phyloP scores from a whole-genome alignment of 805 yeast species.

The Yamadazyma tumulicola region DNA sequence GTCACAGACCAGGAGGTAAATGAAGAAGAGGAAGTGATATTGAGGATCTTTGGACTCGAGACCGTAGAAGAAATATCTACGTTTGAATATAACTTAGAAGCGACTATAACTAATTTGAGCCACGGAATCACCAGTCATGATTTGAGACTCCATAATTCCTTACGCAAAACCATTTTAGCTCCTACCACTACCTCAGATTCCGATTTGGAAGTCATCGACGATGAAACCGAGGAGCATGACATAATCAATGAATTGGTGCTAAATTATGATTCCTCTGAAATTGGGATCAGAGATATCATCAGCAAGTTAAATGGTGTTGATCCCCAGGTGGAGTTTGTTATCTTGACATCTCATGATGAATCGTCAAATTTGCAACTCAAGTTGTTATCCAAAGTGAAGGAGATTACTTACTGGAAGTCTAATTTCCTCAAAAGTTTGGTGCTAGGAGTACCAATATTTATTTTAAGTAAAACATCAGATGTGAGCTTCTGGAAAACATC shows the following conservation, averaged over 20 bases:
- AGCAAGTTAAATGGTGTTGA: slow-evolving; percentile 42
- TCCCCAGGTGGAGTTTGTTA: slow-evolving; percentile 50
- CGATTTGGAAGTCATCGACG: slow-evolving; percentile 3
- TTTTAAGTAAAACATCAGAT: slow-evolving; percentile 47
- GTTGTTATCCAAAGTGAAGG: slow-evolving; percentile 64
- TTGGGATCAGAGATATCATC: slow-evolving; percentile 67
- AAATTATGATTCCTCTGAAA: slow-evolving; percentile 43
- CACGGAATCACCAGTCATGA: slow-evolving; percentile 26
- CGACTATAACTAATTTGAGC: slow-evolving; percentile 26
- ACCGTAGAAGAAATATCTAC: slow-evolving; percentile 23
- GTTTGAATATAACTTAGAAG: slow-evolving; percentile 40
- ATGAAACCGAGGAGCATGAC: slow-evolving; percentile 6
- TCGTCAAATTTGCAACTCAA: slow-evolving; percentile 60
- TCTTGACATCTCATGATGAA: slow-evolving; percentile 50
- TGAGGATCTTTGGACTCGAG: slow-evolving; percentile 33
- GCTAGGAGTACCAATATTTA: slow-evolving; percentile 61
- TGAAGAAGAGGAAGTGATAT: slow-evolving; percentile 25
- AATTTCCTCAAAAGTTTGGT: slow-evolving; percentile 50
- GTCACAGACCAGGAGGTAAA: slow-evolving; percentile 13
- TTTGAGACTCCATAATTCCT: slow-evolving; percentile 16
- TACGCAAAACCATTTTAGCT: background rate
- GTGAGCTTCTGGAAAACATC: slow-evolving; percentile 28
- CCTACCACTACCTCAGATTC: slow-evolving; percentile 5
- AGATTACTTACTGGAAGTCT: slow-evolving; percentile 66
- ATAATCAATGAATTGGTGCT: slow-evolving; percentile 38